phyloP scores from a whole-genome alignment of 305 asterid genomes.

The Solanum hybrid region DNA sequence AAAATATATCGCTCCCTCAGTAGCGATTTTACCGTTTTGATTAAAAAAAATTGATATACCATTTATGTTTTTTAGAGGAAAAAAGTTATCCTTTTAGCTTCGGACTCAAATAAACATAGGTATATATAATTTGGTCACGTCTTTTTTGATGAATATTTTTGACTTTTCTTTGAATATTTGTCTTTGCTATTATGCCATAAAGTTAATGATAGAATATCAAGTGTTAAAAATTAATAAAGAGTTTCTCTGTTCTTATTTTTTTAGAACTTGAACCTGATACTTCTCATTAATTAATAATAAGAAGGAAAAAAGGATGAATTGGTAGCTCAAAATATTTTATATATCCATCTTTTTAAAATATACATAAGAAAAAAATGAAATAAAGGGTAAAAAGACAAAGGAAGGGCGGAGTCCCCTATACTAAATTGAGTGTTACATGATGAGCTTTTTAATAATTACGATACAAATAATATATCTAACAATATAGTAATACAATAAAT shows the following conservation, averaged over 20 bases:
- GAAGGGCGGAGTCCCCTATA: background rate
- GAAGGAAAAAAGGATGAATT: background rate
- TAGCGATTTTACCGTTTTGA: too few relatives aligned
- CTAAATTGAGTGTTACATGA: background rate
- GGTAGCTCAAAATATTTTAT: background rate
- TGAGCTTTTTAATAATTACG: background rate
- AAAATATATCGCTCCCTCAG: too few relatives aligned
- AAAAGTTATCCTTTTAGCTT: too few relatives aligned
- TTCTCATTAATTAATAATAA: too few relatives aligned
- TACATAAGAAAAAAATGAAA: too few relatives aligned
- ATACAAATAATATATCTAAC: background rate
- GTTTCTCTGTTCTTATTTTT: background rate
- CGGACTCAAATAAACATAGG: background rate
- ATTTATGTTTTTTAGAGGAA: too few relatives aligned
- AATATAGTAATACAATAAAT: background rate
- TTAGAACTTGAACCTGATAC: too few relatives aligned
- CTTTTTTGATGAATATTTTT: background rate
- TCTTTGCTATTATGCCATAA: background rate
- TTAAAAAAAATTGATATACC: too few relatives aligned
- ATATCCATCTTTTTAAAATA: background rate
- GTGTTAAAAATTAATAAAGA: background rate
- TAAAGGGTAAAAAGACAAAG: background rate
- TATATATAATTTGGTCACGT: background rate
- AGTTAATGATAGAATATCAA: too few relatives aligned
- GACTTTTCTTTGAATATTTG: background rate